Base-by-base conservation (phyloP, 495 filamentous ascomycete genomes). In the Tuber umbilicatum region DNA sequence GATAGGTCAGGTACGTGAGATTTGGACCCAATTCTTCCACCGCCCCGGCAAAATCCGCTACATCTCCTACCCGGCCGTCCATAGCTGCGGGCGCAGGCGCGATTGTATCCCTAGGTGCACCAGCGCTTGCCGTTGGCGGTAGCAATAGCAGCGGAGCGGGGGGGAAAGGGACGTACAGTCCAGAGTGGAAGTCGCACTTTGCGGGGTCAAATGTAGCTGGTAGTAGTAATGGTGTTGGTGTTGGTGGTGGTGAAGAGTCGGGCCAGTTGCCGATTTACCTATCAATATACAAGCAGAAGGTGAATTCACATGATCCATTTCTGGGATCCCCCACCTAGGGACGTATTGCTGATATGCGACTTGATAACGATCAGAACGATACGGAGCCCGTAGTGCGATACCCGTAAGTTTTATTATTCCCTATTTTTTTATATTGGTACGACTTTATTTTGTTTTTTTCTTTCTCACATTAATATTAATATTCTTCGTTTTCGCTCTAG, bases 201-300 rank as follows among this genome's bases (percentile, higher is more conserved):
- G 38, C 73, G 47, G 71, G 43, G 14, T 37, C 68, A 31, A 73
- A 38, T 68, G 42, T 37, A 21, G 60, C 69, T 67, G 75, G 27
- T 41, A 42, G 43, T 42, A 17, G 10, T 64, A 31, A 17, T 31
- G 23, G 23, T 64, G 27, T 10, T 64, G 12, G 2, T 60, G n/a
- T 23, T 60, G 50, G 50, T 55, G 50, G 50, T 27, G 10, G 55
- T 64, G n/a, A 31, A 64, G 78, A 81, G 45, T 68, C 68, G n/a
- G 47, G 40, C 27, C 75, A 69, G 69, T 21, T 68, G 31, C 70
- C 64, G 43, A 72, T 78, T 43, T 75, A 70, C 17, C 71, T 82
- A 69, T 70, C 75, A 40, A 75, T 82, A 40, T 82, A 82, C 78
- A 82, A 82, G 70, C 73, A 78, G 68, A 82, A 80, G 81, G 81